These are phyloP conservation scores for Centrapalus pauciflorus DNA, from an alignment of 129 eudicot species.

Conservation along the genomic window DNA sequence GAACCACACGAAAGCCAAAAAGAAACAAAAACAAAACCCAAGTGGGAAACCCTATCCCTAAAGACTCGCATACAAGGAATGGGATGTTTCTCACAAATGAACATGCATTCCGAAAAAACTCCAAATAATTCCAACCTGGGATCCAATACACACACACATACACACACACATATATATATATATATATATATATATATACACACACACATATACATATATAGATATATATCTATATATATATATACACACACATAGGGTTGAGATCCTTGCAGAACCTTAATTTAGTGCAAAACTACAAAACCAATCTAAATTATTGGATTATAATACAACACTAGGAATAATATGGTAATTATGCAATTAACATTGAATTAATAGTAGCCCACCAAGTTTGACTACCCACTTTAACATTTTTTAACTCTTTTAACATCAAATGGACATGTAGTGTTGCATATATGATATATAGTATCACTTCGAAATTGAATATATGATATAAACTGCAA, in stretches of 20 bases:
- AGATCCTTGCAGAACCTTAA: too few species aligned
- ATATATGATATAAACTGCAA: too few species aligned
- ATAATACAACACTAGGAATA: too few species aligned
- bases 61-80: slow-evolving; percentile 22
- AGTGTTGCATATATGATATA: too few species aligned
- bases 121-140: slow-evolving; percentile 21
- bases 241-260: not conserved
- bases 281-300: too few species aligned
- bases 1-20: slow-evolving; percentile 17
- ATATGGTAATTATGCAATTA: too few species aligned
- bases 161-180: not conserved
- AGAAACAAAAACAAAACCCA: slow-evolving; percentile 12
- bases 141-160: not conserved
- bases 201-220: not conserved
- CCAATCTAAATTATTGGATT: too few species aligned
- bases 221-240: not conserved
- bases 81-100: slow-evolving; percentile 27
- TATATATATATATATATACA: not conserved
- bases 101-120: slow-evolving; percentile 24
- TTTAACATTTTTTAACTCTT: too few species aligned
- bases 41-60: slow-evolving; percentile 33
- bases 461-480: too few species aligned
- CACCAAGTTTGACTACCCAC: too few species aligned
- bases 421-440: too few species aligned
- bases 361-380: too few species aligned